Conservation (phyloP, 345 rosid genomes). For the Abelmoschus esculentus region DNA sequence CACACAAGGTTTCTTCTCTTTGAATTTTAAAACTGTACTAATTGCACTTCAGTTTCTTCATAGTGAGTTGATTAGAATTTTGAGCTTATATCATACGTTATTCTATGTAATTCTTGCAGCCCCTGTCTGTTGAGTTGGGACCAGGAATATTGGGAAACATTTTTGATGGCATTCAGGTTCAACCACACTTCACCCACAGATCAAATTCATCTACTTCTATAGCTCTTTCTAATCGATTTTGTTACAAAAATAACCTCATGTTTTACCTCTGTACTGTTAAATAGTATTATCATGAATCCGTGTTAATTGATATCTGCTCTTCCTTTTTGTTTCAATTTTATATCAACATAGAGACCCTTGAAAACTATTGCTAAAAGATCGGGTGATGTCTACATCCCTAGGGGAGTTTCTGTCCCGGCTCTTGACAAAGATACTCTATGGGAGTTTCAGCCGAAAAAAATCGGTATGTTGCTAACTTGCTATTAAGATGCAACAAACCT, state of each 20-base stretch:
- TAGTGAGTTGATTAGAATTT: not conserved
- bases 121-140: constrained; percentile 94
- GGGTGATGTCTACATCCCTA: constrained; percentile 98
- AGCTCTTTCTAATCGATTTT: not conserved
- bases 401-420: constrained; percentile 98
- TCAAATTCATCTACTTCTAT: not conserved
- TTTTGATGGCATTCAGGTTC: constrained; percentile 98
- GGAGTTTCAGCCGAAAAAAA: constrained; percentile 88
- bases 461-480: constrained; percentile 59
- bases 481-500: not conserved
- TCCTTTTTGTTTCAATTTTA: not conserved
- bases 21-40: not conserved
- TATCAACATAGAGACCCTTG: constrained; percentile 71
- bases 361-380: constrained; percentile 91
- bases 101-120: constrained; percentile 79
- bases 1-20: constrained; percentile 79
- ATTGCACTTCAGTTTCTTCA: too few relatives aligned
- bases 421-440: constrained; percentile 88
- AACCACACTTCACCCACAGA: constrained; percentile 6
- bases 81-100: constrained; percentile 12
- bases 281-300: constrained; percentile 1
- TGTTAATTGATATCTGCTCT: not conserved
- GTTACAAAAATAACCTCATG: not conserved
- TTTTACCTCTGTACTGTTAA: not conserved
- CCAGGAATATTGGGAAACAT: constrained; percentile 98